Base-by-base conservation (phyloP, 2,329 filamentous ascomycete genomes). In the Exophiala lecanii-corni region DNA sequence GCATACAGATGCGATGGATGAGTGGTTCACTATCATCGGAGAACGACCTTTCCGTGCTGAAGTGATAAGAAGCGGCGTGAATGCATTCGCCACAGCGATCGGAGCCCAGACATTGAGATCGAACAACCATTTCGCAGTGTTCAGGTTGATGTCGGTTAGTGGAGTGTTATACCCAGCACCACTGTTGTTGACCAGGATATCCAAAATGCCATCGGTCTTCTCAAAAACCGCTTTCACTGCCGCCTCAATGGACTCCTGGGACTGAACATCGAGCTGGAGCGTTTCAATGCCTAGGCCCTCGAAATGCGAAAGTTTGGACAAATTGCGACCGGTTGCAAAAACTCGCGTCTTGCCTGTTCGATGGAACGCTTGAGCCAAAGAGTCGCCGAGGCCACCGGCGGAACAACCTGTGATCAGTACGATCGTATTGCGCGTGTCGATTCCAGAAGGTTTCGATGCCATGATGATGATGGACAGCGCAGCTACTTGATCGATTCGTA, bases 121-220 rank as follows among this genome's bases (percentile, higher is more conserved):
- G 47, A 60, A 65, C 2, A 62, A 15, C 36, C 53, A 49, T 43
- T 58, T 59, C 3, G 57, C 58, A 4, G 57, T 47, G 13, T 51
- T 39, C 15, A 66, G 40, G 17, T 55, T 43, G 15, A 51, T 16
- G 39, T 66, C 62, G 10, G 55, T 39, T 2, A 62, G 36, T 7
- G 62, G 58, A 47, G 57, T 57, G 4, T 47, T 39, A 30, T 53
- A 48, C 3, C 34, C 19, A 7, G 59, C 65, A 9, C 70, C 71
- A 9, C 69, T 69, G 56, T 72, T 73, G 48, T 73, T 73, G 36
- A 73, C 60, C 23, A 73, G 53, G 4, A 70, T 57, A 55, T 72
- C 67, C 36, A 74, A 55, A 16, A 57, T 51, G 1, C 62, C 62
- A 3, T 39, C 44, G 6, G 40, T 47, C 17, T 21, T 9, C 3